A percentile compares a stretch with the other conserved stretches of the same genome.
phyloP scores from a whole-genome alignment of 495 filamentous ascomycete species.

The Alectoria sarmentosa region DNA sequence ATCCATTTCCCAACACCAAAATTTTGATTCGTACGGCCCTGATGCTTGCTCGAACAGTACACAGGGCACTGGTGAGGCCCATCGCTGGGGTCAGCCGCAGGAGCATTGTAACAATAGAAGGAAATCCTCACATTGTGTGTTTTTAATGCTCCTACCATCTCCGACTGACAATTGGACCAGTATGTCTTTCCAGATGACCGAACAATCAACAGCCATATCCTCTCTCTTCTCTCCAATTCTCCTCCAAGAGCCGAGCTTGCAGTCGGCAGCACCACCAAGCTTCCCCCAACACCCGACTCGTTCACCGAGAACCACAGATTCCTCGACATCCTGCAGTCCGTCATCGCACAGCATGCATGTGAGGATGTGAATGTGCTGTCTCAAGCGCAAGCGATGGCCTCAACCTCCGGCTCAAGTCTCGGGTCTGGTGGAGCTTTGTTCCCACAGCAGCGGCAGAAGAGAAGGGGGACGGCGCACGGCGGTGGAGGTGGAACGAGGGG shows the following conservation, averaged over 20 bases:
- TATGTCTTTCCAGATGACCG: constrained; percentile 59
- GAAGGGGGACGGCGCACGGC: constrained; percentile 29
- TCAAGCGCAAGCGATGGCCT: constrained; percentile 74
- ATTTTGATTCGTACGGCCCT: background rate
- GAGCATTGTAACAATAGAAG: constrained; percentile 15
- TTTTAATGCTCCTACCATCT: background rate
- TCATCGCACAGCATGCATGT: constrained; percentile 60
- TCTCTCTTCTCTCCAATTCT: constrained; percentile 67
- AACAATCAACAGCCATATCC: constrained; percentile 44
- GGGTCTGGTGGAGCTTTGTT: constrained; percentile 60
- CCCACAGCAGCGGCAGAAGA: constrained; percentile 36
- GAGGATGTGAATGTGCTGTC: constrained; percentile 64
- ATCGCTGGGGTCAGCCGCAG: constrained; percentile 3
- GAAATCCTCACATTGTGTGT: constrained; percentile 23
- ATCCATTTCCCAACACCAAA: background rate
- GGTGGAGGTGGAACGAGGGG: constrained; percentile 42
- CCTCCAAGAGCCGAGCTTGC: constrained; percentile 63
- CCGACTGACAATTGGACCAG: constrained; percentile 35
- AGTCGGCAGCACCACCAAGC: constrained; percentile 62
- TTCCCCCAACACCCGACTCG: constrained; percentile 71
- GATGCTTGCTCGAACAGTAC: constrained; percentile 11
- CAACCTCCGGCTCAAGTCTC: constrained; percentile 64
- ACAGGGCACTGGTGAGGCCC: constrained; percentile 2
- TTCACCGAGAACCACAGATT: constrained; percentile 75
- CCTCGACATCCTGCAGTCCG: constrained; percentile 63